Conservation (phyloP, 1,284 basidiomycete species). For the Tilletia indica region DNA sequence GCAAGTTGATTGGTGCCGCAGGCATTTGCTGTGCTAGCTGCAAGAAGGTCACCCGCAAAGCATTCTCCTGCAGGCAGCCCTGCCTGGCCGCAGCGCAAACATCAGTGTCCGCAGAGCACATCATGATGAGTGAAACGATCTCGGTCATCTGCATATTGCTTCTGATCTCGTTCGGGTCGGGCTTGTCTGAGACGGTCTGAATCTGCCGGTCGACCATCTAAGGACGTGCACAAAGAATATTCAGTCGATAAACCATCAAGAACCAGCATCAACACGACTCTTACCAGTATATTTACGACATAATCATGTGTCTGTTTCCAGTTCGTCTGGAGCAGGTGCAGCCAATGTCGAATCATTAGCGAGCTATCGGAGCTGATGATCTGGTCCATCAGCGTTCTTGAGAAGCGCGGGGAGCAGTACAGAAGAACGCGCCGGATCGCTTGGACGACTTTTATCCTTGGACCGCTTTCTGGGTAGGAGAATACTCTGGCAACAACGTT, state of each 20-base stretch:
- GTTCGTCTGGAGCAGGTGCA: conserved; percentile 29
- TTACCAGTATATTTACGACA: background rate
- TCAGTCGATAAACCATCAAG: too few relatives aligned
- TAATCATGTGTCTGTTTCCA: conserved; percentile 22
- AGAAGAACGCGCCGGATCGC: conserved; percentile 18
- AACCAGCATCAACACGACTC: background rate
- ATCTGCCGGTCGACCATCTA: too few relatives aligned
- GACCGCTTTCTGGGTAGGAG: background rate
- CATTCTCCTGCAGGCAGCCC: background rate
- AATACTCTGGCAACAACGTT: conserved; percentile 5
- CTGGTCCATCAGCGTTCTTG: conserved; percentile 33
- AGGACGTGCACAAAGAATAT: too few relatives aligned
- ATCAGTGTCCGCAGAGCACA: conserved; percentile 48
- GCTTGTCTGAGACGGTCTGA: background rate
- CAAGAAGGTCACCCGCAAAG: background rate
- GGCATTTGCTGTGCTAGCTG: background rate
- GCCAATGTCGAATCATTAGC: conserved; percentile 36
- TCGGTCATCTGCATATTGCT: background rate
- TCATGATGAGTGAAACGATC: conserved; percentile 31
- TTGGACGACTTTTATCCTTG: background rate
- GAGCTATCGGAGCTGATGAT: conserved; percentile 29
- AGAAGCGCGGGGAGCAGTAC: conserved; percentile 33
- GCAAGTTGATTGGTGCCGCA: background rate
- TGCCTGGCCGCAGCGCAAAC: conserved; percentile 44
- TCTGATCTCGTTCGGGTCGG: background rate